phyloP scores from a whole-genome alignment of 768 basidiomycete species.

The Xanthoconium stramineum region DNA sequence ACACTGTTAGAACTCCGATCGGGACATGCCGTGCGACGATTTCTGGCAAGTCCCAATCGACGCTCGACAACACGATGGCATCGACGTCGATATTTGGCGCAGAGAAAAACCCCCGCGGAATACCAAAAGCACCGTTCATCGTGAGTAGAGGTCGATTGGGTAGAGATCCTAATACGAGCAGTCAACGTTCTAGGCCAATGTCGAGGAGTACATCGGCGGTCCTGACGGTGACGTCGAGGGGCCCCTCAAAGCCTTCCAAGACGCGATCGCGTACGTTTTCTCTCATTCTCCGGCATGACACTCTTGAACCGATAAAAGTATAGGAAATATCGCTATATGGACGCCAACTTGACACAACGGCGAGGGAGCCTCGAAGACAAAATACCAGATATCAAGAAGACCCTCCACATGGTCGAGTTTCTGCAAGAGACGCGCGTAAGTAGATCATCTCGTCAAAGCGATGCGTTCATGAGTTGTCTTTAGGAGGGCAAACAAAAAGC shows the following conservation, averaged over 20 bases:
- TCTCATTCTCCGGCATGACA: constrained; percentile 4
- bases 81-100: constrained; percentile 30
- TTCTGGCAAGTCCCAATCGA: background rate
- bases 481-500: constrained; percentile 61
- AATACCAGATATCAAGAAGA: constrained; percentile 94
- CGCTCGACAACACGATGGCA: constrained; percentile 13
- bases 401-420: constrained; percentile 84
- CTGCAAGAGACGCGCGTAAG: constrained; percentile 69
- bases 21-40: constrained; percentile 19
- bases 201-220: constrained; percentile 82
- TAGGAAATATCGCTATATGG: constrained; percentile 99
- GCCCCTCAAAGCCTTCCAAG: constrained; percentile 79
- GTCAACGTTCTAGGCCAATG: constrained; percentile 60
- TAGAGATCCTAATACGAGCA: background rate
- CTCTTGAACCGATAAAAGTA: constrained; percentile 27
- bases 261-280: constrained; percentile 82
- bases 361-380: constrained; percentile 83
- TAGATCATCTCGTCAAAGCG: background rate
- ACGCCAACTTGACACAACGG: constrained; percentile 75
- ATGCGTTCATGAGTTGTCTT: background rate
- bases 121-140: constrained; percentile 93
- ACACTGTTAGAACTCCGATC: constrained; percentile 18
- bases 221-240: constrained; percentile 74
- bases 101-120: constrained; percentile 84
- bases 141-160: constrained; percentile 43